Percentiles rank a stretch among this genome's conserved stretches.
phyloP scores from a whole-genome alignment of 345 rosid genomes.

The Rubroshorea leprosula region DNA sequence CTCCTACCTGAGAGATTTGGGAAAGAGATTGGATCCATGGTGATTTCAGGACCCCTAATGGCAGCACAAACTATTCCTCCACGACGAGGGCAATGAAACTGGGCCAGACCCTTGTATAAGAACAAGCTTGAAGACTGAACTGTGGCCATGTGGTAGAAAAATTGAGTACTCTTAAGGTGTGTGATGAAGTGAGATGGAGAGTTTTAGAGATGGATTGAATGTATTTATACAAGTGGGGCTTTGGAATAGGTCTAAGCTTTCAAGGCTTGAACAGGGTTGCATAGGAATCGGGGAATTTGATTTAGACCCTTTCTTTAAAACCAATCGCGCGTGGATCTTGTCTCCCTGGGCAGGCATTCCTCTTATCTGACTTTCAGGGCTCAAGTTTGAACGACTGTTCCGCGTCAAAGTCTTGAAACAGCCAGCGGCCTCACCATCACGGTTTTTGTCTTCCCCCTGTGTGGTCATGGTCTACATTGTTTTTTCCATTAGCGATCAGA shows the following conservation, averaged over 20 bases:
- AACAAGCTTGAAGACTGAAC: conserved; percentile 20
- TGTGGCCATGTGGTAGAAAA: conserved; percentile 22
- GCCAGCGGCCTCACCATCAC: too few relatives aligned
- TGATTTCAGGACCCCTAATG: conserved; percentile 16
- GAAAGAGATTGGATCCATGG: conserved; percentile 8
- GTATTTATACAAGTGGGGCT: neutral
- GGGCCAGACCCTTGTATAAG: conserved; percentile 8
- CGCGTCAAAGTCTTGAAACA: too few relatives aligned
- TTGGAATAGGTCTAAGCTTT: conserved; percentile 10
- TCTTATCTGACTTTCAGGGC: conserved; percentile 15
- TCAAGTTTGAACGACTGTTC: conserved; percentile 8
- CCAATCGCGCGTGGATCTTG: too few relatives aligned
- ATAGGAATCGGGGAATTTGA: neutral
- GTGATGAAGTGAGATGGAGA: too few relatives aligned
- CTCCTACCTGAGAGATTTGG: conserved; percentile 18
- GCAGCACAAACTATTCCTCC: conserved; percentile 9
- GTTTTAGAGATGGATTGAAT: neutral
- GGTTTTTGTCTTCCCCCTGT: too few relatives aligned
- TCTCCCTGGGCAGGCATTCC: neutral
- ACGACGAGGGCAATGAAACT: neutral
- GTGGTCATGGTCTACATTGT: too few relatives aligned
- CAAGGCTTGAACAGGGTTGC: conserved; percentile 8
- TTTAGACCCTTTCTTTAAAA: too few relatives aligned
- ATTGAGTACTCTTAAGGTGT: too few relatives aligned
- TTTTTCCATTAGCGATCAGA: too few relatives aligned